A percentile compares a stretch with the other conserved stretches of the same genome.
Conservation (phyloP, 1,284 basidiomycete species). For the Fomitopsis betulina region DNA sequence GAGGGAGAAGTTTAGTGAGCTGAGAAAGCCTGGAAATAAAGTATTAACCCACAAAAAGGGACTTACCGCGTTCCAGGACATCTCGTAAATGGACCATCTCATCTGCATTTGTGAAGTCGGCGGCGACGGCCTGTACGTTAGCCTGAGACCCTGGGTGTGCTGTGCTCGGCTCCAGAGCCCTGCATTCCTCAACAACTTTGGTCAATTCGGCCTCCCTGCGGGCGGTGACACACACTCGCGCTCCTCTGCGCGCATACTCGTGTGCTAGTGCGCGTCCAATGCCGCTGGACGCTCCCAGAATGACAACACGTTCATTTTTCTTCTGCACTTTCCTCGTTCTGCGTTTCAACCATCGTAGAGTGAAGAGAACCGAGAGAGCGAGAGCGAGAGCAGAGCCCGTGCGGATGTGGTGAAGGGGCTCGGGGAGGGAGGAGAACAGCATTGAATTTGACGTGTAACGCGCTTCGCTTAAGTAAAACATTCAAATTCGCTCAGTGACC, state of each 20-base stretch:
- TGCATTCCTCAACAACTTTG: constrained; percentile 61
- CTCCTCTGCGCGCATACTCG: constrained; percentile 72
- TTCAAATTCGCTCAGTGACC: neutral
- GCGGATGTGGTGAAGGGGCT: neutral
- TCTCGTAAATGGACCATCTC: constrained; percentile 68
- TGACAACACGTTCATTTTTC: constrained; percentile 62
- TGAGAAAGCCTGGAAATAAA: no score
- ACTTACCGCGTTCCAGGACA: constrained; percentile 52
- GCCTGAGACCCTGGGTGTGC: neutral
- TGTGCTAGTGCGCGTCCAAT: constrained; percentile 76
- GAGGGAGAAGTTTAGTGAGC: neutral
- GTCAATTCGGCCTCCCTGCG: constrained; percentile 56
- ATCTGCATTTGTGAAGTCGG: constrained; percentile 63
- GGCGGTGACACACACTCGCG: constrained; percentile 74
- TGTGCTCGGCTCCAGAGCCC: constrained; percentile 15
- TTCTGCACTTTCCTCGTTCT: constrained; percentile 7
- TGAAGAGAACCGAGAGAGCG: neutral
- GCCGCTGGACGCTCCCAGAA: constrained; percentile 81
- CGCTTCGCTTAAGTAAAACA: neutral
- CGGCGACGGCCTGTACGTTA: constrained; percentile 39
- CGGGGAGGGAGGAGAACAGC: neutral
- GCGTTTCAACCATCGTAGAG: neutral
- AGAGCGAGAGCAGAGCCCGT: neutral
- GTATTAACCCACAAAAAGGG: neutral
- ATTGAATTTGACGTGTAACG: neutral